These are phyloP conservation scores for Meira miltonrushii DNA, from an alignment of 1,284 basidiomycete species.

Conservation along the genomic window DNA sequence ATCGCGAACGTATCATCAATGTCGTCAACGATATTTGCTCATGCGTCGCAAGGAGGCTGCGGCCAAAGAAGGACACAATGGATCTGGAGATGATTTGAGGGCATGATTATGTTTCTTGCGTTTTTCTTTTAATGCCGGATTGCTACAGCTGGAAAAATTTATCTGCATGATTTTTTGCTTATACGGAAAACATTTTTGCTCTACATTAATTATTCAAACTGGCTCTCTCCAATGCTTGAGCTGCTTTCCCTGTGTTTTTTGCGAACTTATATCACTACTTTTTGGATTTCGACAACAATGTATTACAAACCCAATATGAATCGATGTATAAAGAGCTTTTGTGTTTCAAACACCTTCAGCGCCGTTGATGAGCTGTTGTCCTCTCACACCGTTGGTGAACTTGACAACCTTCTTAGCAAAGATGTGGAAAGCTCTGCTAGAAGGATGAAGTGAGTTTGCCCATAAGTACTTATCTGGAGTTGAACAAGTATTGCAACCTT, in stretches of 20 bases:
- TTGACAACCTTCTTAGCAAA: not conserved
- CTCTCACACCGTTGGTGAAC: not conserved
- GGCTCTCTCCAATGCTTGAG: too few species aligned
- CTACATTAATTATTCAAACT: too few species aligned
- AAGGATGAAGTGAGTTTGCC: not conserved
- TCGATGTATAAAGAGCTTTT: not conserved
- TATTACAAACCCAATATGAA: too few species aligned
- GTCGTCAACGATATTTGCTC: slow-evolving; percentile 50
- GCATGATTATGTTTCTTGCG: too few species aligned
- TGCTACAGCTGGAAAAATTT: too few species aligned
- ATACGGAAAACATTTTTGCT: too few species aligned
- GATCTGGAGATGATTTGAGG: too few species aligned
- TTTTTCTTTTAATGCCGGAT: too few species aligned
- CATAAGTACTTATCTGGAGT: not conserved
- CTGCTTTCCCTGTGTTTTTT: too few species aligned
- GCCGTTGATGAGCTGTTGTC: not conserved
- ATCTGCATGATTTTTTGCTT: too few species aligned
- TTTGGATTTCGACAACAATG: too few species aligned
- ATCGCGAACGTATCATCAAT: slow-evolving; percentile 51
- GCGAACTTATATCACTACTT: too few species aligned
- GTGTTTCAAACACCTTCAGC: not conserved
- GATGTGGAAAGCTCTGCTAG: not conserved
- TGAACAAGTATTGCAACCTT: not conserved
- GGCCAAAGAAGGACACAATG: not conserved
- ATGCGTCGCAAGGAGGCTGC: slow-evolving; percentile 43